Evolutionary conservation across 1,284 basidiomycete genomes (phyloP).

Genomic region (Ustilago sp.): DNA sequence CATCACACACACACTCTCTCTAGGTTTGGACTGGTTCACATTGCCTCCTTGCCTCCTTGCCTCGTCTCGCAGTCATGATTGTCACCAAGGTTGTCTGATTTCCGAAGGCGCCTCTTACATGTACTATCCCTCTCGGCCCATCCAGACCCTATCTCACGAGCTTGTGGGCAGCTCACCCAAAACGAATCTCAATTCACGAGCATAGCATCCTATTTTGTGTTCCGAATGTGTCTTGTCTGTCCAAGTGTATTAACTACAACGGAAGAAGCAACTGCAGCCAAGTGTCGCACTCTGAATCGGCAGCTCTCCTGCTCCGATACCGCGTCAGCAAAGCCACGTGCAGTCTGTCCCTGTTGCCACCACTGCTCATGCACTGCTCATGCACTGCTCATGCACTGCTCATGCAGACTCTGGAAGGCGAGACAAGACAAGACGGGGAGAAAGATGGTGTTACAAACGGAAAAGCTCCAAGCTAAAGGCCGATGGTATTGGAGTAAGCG

Average conservation of each 20-base stretch:
- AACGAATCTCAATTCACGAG: conserved; percentile 43
- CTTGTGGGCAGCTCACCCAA: conserved; percentile 35
- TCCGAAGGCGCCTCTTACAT: conserved; percentile 7
- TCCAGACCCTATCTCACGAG: conserved; percentile 8
- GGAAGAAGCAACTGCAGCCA: too few species aligned
- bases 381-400: too few species aligned
- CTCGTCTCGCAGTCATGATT: neutral
- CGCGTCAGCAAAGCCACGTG: too few species aligned
- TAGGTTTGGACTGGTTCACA: conserved; percentile 13
- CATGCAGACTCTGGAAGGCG: too few species aligned
- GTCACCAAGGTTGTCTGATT: neutral
- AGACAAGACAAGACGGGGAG: neutral
- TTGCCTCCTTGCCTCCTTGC: conserved; percentile 12
- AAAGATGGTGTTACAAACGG: conserved; percentile 34
- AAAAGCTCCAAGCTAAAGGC: neutral
- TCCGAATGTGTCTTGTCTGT: neutral
- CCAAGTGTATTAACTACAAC: neutral
- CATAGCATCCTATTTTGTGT: conserved; percentile 34
- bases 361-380: too few species aligned
- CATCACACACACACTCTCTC: neutral
- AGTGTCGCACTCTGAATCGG: too few species aligned
- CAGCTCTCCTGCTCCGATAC: too few species aligned
- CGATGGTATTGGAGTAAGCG: conserved; percentile 28
- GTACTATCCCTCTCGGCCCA: conserved; percentile 29
- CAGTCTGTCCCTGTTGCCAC: too few species aligned